Conservation (phyloP, 805 yeast genomes). For the Ascoidea rubescens region DNA sequence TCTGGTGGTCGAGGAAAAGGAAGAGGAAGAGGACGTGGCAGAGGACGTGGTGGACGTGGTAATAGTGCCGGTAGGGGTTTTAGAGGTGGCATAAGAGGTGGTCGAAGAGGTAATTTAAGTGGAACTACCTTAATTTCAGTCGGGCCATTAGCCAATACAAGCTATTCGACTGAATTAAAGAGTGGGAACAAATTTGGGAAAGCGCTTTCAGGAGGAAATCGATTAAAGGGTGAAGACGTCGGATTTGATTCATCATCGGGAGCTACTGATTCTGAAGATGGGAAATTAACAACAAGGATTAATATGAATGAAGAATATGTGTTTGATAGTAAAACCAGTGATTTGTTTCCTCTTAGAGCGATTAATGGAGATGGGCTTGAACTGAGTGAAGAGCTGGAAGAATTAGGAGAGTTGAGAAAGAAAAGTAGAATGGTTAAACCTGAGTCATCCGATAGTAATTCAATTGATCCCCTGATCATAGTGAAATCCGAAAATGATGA, state of each 20-base stretch:
- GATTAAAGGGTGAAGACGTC: neutral
- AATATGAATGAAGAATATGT: constrained; percentile 27
- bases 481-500: too few relatives aligned
- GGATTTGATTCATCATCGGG: too few relatives aligned
- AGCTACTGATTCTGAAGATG: too few relatives aligned
- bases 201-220: neutral
- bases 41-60: constrained; percentile 13
- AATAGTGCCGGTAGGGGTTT: too few relatives aligned
- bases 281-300: constrained; percentile 23
- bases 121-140: constrained; percentile 52
- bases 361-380: neutral
- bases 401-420: too few relatives aligned
- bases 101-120: constrained; percentile 7
- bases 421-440: neutral
- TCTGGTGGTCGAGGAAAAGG: constrained; percentile 18
- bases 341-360: constrained; percentile 29
- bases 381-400: neutral
- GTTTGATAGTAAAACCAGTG: constrained; percentile 25
- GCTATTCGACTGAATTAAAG: neutral
- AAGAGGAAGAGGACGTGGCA: constrained; percentile 22
- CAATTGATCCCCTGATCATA: too few relatives aligned
- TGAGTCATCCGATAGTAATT: neutral
- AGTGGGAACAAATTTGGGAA: neutral
- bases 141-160: constrained; percentile 44
- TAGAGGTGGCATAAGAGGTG: too few relatives aligned